Base-by-base conservation (phyloP, 805 yeast genomes). In the Cephaloascus fragrans region DNA sequence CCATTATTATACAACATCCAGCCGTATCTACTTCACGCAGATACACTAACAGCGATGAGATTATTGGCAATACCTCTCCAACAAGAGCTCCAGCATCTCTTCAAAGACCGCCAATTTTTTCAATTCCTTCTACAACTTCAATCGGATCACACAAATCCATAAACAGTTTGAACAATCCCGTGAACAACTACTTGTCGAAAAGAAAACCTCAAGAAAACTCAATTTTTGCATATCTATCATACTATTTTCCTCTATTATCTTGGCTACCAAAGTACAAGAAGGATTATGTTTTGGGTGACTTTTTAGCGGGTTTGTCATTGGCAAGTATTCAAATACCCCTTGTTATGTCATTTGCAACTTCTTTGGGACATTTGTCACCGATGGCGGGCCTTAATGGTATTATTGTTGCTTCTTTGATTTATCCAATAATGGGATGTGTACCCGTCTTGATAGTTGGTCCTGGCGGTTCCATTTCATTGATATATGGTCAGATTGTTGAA, bases 361-460 rank as follows among this genome's bases (percentile, higher is more conserved):
- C 16, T 0, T 52, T 66, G 39, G 72, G 71, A 3, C 63, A 66
- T 40, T 69, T 64, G 1, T 71, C 72, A 1, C 62, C 64, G 2
- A 45, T 61, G 6, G 59, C 63, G 35, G 72, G 70, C 0, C 49
- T 66, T 15, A 51, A 56, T 34, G 62, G 70, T 0, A 47, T 66
- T 33, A 70, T 62, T 2, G 44, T 66, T 5, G 48, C 69, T 3
- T 71, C 72, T 0, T 45, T 82, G n/a, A 61, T 84, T 5, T 88
- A 88, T 53, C 70, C 86, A 4, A 43, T 87, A 3, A 67, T 87
- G 42, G 96, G 96, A 0, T 75, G 93, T 0, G 94, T 87, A 1
- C 96, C 96, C 0, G 81, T 80, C 42, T 76, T 88, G 82, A 78
- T 87, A 32, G 94, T 88, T 16, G 96, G 96, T 0, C 96, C 96